Evolutionary conservation across 768 basidiomycete genomes (phyloP).

Genomic region (Boletus rex-veris): DNA sequence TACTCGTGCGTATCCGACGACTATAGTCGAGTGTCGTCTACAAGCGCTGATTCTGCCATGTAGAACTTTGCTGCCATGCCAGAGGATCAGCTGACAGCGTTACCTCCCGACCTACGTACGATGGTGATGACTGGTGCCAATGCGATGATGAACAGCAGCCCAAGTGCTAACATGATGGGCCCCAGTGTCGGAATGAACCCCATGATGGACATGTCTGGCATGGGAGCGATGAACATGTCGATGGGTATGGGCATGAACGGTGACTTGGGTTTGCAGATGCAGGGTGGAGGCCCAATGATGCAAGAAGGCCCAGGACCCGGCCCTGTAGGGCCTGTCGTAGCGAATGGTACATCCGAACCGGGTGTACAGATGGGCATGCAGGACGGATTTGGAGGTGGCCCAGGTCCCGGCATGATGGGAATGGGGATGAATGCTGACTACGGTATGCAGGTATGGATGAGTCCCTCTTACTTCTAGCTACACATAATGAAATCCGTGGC

Average conservation of each 20-base stretch:
- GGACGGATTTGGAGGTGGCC: constrained; percentile 39
- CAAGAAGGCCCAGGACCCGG: constrained; percentile 41
- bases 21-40: background rate
- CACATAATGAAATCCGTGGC: constrained; percentile 38
- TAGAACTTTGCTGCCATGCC: constrained; percentile 81
- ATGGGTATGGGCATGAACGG: constrained; percentile 61
- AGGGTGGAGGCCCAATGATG: constrained; percentile 51
- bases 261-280: constrained; percentile 58
- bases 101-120: constrained; percentile 78
- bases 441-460: constrained; percentile 64
- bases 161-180: constrained; percentile 55
- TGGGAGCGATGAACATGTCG: constrained; percentile 54
- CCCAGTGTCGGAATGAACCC: constrained; percentile 49
- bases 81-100: constrained; percentile 72
- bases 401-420: constrained; percentile 59
- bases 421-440: constrained; percentile 71
- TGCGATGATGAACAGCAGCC: constrained; percentile 67
- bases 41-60: constrained; percentile 2
- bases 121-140: constrained; percentile 86
- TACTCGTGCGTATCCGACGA: constrained; percentile 54
- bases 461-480: constrained; percentile 29
- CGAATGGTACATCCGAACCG: constrained; percentile 38
- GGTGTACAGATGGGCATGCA: constrained; percentile 40
- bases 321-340: constrained; percentile 32
- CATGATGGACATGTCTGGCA: constrained; percentile 79